phyloP scores from a whole-genome alignment of 2,329 filamentous ascomycete genomes.

The Xylariaceae sp. region DNA sequence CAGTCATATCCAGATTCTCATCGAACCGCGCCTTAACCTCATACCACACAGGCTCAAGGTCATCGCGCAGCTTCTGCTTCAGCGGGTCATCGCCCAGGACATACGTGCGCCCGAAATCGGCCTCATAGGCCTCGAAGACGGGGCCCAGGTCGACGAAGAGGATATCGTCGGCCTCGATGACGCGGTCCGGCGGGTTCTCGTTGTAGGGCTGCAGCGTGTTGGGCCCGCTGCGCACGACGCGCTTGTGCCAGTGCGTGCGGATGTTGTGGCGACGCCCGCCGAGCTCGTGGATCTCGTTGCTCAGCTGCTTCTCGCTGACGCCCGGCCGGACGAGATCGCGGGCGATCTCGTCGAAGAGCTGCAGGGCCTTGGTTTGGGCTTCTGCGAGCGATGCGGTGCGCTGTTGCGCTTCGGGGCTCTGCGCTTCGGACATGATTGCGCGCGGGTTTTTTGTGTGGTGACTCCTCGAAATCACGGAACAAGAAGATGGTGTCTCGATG shows the following conservation, averaged over 20 bases:
- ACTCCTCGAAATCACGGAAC: not conserved
- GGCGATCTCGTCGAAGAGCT: conserved; percentile 45
- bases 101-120: conserved; percentile 49
- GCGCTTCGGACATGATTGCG: conserved; percentile 4
- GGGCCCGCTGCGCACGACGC: conserved; percentile 44
- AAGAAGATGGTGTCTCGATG: no score
- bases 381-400: conserved; percentile 35
- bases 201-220: conserved; percentile 45
- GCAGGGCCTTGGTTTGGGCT: conserved; percentile 42
- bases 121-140: conserved; percentile 49
- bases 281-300: conserved; percentile 43
- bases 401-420: conserved; percentile 14
- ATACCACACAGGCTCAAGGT: conserved; percentile 43
- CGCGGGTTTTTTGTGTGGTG: not conserved
- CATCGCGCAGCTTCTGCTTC: conserved; percentile 41
- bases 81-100: conserved; percentile 43
- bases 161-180: conserved; percentile 45
- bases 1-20: conserved; percentile 41
- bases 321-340: conserved; percentile 41
- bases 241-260: conserved; percentile 49
- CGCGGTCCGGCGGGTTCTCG: conserved; percentile 46
- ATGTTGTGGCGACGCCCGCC: conserved; percentile 39
- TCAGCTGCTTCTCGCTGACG: conserved; percentile 43
- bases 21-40: conserved; percentile 39
- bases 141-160: conserved; percentile 48